Percentiles rank a stretch among this genome's conserved stretches.
Evolutionary conservation across 805 yeast species (phyloP).

Genomic region (Teunomyces gatunensis): DNA sequence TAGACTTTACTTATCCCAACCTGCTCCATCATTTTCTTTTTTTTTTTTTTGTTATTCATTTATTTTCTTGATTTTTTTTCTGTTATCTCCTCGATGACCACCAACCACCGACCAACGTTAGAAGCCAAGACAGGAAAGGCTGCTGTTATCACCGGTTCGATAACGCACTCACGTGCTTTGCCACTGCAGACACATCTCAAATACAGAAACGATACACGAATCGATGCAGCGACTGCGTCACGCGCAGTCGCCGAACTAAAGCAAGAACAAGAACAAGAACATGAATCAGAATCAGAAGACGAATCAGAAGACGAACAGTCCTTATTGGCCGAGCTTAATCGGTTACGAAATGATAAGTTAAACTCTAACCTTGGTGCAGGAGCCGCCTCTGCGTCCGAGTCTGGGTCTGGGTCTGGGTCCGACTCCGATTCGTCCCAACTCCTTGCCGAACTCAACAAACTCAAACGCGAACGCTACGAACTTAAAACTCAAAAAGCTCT

Average conservation of each 20-base stretch:
- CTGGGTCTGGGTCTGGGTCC: constrained; percentile 6
- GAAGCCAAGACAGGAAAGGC: constrained; percentile 40
- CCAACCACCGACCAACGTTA: constrained; percentile 43
- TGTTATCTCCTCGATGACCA: constrained; percentile 27
- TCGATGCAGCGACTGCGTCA: constrained; percentile 15
- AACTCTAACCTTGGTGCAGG: background rate
- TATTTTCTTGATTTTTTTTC: background rate
- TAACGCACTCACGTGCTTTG: constrained; percentile 33
- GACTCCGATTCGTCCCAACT: constrained; percentile 15
- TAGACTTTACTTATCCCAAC: too few species aligned
- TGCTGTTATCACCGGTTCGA: constrained; percentile 28
- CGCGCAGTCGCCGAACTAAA: constrained; percentile 25
- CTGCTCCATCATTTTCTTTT: background rate
- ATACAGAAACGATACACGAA: constrained; percentile 25
- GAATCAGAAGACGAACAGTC: constrained; percentile 5
- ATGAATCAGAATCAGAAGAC: constrained; percentile 2
- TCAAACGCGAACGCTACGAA: constrained; percentile 11
- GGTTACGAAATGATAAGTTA: background rate
- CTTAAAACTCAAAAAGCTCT: constrained; percentile 9
- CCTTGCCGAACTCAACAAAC: constrained; percentile 19
- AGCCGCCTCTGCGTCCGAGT: background rate
- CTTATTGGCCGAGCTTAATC: constrained; percentile 3
- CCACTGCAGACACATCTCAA: constrained; percentile 34
- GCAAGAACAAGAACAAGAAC: background rate
- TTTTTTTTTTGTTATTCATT: background rate